Evolutionary conservation across 805 yeast species (phyloP).

Genomic region (Candida ponderosae): DNA sequence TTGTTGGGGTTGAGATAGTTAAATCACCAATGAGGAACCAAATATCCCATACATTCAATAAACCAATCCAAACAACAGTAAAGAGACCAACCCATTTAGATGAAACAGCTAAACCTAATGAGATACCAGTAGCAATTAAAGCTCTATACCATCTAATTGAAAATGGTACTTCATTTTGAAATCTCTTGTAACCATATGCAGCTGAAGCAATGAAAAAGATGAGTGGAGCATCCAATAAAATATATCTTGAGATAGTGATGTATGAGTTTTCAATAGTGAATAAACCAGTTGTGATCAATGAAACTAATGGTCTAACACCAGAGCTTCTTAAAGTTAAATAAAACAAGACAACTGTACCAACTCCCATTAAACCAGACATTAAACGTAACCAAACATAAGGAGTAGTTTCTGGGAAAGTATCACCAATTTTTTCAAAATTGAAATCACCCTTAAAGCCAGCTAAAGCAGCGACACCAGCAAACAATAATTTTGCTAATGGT

Average conservation of each 20-base stretch:
- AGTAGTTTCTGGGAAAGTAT: conserved; percentile 41
- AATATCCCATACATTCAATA: conserved; percentile 48
- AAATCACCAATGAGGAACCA: conserved; percentile 75
- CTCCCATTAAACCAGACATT: conserved; percentile 61
- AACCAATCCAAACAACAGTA: conserved; percentile 74
- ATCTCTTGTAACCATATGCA: conserved; percentile 55
- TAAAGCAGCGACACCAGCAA: conserved; percentile 58
- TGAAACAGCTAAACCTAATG: conserved; percentile 65
- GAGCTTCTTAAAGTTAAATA: conserved; percentile 65
- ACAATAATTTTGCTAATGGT: conserved; percentile 70
- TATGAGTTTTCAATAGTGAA: conserved; percentile 60
- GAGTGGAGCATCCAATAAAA: conserved; percentile 69
- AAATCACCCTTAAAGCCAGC: conserved; percentile 73
- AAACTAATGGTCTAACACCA: conserved; percentile 60
- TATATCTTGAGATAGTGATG: conserved; percentile 68
- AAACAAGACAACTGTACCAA: conserved; percentile 54
- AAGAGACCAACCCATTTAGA: conserved; percentile 84
- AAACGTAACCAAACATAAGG: conserved; percentile 69
- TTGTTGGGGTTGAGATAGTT: conserved; percentile 33
- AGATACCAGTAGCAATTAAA: conserved; percentile 56
- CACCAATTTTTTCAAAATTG: conserved; percentile 59
- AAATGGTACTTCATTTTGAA: conserved; percentile 59
- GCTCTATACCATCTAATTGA: conserved; percentile 48
- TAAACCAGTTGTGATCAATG: conserved; percentile 47
- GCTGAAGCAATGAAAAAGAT: conserved; percentile 71